A percentile compares a stretch with the other conserved stretches of the same genome.
Conservation (phyloP, 192 early-diverging fungal species). For the Thamnidium elegans region DNA sequence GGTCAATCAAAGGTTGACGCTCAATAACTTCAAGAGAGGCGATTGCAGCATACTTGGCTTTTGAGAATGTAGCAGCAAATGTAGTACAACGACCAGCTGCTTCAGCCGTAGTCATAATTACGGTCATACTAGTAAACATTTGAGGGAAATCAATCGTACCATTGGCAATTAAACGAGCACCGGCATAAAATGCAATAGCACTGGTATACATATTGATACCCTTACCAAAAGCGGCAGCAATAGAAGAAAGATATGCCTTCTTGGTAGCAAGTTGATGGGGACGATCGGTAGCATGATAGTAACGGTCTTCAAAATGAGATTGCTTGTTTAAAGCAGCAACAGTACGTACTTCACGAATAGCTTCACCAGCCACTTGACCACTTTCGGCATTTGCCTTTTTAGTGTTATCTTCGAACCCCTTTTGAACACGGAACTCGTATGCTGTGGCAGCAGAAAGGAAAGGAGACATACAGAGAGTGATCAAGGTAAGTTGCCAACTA, state of each 20-base stretch:
- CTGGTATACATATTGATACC: constrained; percentile 69
- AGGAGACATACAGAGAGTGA: constrained; percentile 63
- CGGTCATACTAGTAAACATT: constrained; percentile 22
- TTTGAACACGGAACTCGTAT: constrained; percentile 48
- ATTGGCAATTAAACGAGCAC: constrained; percentile 37
- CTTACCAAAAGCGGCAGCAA: constrained; percentile 74
- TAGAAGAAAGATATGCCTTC: constrained; percentile 58
- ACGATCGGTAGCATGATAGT: constrained; percentile 52
- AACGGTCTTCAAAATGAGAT: constrained; percentile 64
- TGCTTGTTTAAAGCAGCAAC: constrained; percentile 76
- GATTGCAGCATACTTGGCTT: constrained; percentile 76
- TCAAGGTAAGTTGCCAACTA: constrained; percentile 81
- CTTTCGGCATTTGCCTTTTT: constrained; percentile 74
- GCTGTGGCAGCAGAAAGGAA: constrained; percentile 49
- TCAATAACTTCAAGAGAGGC: constrained; percentile 70
- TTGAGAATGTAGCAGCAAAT: constrained; percentile 70
- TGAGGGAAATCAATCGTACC: constrained; percentile 12
- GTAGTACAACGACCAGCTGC: constrained; percentile 60
- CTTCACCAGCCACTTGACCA: constrained; percentile 79
- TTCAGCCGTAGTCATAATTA: constrained; percentile 31
- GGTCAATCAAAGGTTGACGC: constrained; percentile 68
- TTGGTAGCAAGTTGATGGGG: constrained; percentile 68
- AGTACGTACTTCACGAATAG: constrained; percentile 81
- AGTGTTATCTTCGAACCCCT: constrained; percentile 58
- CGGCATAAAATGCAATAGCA: constrained; percentile 69